These are phyloP conservation scores for Talaromyces proteolyticus DNA, from an alignment of 495 filamentous ascomycete genomes.

Conservation along the genomic window DNA sequence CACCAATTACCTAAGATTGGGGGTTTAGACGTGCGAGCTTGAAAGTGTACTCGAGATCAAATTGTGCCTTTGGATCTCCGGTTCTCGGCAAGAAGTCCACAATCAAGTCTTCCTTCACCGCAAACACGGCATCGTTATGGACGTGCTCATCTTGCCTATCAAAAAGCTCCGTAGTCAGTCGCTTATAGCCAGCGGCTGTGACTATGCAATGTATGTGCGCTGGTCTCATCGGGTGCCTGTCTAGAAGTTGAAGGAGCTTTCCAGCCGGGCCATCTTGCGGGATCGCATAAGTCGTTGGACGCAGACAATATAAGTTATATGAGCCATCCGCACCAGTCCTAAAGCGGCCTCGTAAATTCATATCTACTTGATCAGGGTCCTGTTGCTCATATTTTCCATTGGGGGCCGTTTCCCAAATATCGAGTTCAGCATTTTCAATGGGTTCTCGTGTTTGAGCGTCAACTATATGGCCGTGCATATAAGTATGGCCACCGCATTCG, in stretches of 20 bases:
- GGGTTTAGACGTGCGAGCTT: no score
- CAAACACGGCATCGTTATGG: slow-evolving; percentile 57
- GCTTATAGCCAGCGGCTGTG: slow-evolving; percentile 38
- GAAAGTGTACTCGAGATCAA: no score
- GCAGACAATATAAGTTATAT: slow-evolving; percentile 75
- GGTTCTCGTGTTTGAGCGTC: slow-evolving; percentile 68
- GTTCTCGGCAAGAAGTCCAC: slow-evolving; percentile 54
- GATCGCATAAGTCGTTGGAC: slow-evolving; percentile 73
- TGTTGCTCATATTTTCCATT: slow-evolving; percentile 89
- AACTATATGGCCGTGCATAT: slow-evolving; percentile 68
- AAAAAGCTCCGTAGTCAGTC: slow-evolving; percentile 59
- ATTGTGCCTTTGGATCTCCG: slow-evolving; percentile 40
- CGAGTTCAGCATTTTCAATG: slow-evolving; percentile 64
- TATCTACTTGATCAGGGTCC: slow-evolving; percentile 68
- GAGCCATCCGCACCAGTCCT: slow-evolving; percentile 66
- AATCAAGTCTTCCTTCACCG: slow-evolving; percentile 58
- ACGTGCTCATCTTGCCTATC: slow-evolving; percentile 54
- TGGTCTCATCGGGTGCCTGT: slow-evolving; percentile 52
- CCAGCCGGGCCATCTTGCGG: slow-evolving; percentile 70
- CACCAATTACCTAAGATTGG: no score
- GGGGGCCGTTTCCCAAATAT: slow-evolving; percentile 79
- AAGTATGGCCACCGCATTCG: slow-evolving; percentile 53
- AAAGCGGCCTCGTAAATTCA: slow-evolving; percentile 84
- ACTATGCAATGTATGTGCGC: slow-evolving; percentile 44
- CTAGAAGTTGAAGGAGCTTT: slow-evolving; percentile 61